Evolutionary conservation across 129 eudicot species (phyloP).

Genomic region (Heracleum sosnowskyi): DNA sequence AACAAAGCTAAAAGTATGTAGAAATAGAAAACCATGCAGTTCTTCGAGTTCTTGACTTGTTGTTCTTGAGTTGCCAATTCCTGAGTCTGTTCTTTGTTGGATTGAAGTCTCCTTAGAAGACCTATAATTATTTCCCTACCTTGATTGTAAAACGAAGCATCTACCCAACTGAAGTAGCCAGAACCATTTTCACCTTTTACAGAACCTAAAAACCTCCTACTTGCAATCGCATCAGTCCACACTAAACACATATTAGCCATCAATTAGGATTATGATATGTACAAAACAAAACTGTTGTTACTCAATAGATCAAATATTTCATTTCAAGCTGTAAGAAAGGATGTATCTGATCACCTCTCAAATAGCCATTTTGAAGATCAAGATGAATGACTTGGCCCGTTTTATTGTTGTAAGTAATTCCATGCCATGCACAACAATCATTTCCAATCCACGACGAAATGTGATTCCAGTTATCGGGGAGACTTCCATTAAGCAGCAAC

Average conservation of each 20-base stretch:
- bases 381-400: background rate
- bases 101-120: no score
- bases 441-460: background rate
- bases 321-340: background rate
- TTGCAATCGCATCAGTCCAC: background rate
- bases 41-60: no score
- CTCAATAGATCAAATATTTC: background rate
- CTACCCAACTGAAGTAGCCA: no score
- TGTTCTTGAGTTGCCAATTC: no score
- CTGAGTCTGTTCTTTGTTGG: no score
- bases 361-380: background rate
- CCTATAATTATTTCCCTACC: no score
- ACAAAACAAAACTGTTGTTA: no score
- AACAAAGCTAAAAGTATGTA: background rate
- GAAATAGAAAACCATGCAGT: background rate
- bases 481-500: background rate
- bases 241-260: background rate
- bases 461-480: background rate
- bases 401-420: background rate
- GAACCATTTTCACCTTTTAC: no score
- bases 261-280: no score
- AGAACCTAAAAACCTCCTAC: no score
- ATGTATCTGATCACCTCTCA: background rate
- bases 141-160: no score
- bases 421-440: background rate